Base-by-base conservation (phyloP, 2,329 filamentous ascomycete species). In the Fusarium dimerum region DNA sequence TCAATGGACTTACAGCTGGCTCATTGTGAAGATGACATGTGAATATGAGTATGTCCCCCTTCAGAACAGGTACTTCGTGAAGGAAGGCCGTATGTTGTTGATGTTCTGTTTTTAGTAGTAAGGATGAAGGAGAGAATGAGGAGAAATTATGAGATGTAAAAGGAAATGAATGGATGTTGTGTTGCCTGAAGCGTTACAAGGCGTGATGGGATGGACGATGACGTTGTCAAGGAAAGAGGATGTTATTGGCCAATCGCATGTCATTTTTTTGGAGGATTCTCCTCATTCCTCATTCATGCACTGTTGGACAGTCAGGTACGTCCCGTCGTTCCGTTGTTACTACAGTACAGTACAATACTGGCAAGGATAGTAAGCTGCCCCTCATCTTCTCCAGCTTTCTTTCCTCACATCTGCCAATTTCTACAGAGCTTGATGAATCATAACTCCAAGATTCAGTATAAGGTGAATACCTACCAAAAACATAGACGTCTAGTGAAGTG, bases 191-290 rank as follows among this genome's bases (percentile, higher is more conserved):
- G 32, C n/a, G 32, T 32, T 40, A 13, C n/a, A 63, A 62, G 51
- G 45, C 58, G 62, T 62, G 55, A 65, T 60, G 53, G 40, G 43
- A 61, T 57, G 51, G 57, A 36, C 50, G 51, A 64, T 65, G 63
- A 65, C 63, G 63, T 62, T 61, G 47, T 34, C 41, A 34, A 40
- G 17, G 17, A 17, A 4, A 51, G 47, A n/a, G 47, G n/a, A 43
- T 40, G 16, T 43, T n/a, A 50, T 55, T 51, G 55, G 18, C 50
- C 56, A 63, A 64, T 65, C 51, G 32, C 4, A 52, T 1, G 10
- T 47, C 20, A 41, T 17, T 40, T 40, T 40, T 20, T 47, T 20
- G 32, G n/a, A 38, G 20, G 38, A n/a, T 39, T 18, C 39, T 46
- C 18, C 16, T 39, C 34, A 15, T 15, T 15, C 38, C 16, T 6